Evolutionary conservation across 768 basidiomycete species (phyloP).

Genomic region (Pulveroboletus sp.): DNA sequence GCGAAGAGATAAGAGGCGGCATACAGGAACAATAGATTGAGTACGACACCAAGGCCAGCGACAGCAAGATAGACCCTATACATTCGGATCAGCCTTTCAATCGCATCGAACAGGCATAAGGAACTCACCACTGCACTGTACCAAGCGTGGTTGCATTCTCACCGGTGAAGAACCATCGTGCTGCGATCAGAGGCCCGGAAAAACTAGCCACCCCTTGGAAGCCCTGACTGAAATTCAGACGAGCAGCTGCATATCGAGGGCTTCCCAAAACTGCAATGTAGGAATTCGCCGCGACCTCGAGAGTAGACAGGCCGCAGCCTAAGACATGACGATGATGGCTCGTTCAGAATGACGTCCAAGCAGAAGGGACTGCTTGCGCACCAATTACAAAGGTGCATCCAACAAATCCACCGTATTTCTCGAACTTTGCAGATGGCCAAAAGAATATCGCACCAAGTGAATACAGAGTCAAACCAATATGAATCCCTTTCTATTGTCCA

Average conservation of each 20-base stretch:
- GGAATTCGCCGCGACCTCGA: slow-evolving; percentile 77
- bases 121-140: slow-evolving; percentile 58
- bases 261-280: slow-evolving; percentile 68
- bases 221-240: slow-evolving; percentile 76
- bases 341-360: not conserved
- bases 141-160: slow-evolving; percentile 55
- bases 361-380: slow-evolving; percentile 17
- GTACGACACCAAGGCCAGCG: slow-evolving; percentile 53
- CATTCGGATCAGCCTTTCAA: not conserved
- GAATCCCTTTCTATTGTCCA: slow-evolving; percentile 48
- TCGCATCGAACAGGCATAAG: not conserved
- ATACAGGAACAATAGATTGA: slow-evolving; percentile 63
- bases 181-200: slow-evolving; percentile 69
- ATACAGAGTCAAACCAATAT: slow-evolving; percentile 54
- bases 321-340: not conserved
- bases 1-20: slow-evolving; percentile 16
- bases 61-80: slow-evolving; percentile 62
- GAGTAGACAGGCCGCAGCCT: slow-evolving; percentile 62
- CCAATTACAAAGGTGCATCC: slow-evolving; percentile 69
- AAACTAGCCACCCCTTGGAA: slow-evolving; percentile 76
- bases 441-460: slow-evolving; percentile 70
- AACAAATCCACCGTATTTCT: slow-evolving; percentile 68
- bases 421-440: slow-evolving; percentile 70
- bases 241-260: slow-evolving; percentile 65
- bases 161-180: slow-evolving; percentile 69